phyloP scores from a whole-genome alignment of 2,329 filamentous ascomycete genomes.

The Basipetospora chlamydospora region DNA sequence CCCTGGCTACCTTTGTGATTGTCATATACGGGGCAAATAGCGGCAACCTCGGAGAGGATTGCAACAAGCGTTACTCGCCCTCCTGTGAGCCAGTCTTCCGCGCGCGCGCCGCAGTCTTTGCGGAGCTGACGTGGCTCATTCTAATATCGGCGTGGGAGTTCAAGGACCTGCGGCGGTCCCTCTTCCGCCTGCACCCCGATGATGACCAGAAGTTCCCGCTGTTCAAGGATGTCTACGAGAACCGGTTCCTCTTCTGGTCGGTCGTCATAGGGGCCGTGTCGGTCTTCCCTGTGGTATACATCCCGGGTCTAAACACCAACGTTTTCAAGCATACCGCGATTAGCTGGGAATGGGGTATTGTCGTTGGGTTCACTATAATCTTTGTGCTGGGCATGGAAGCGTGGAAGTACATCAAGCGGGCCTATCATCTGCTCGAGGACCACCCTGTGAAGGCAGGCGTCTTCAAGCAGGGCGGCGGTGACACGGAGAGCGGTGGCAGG shows the following conservation, averaged over 20 bases:
- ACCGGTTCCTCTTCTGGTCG: conserved; percentile 57
- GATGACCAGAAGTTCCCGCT: conserved; percentile 35
- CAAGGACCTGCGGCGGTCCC: conserved; percentile 54
- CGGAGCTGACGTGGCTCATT: conserved; percentile 58
- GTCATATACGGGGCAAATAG: conserved; percentile 41
- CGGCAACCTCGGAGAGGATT: conserved; percentile 42
- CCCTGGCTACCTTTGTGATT: conserved; percentile 51
- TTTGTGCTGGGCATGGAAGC: conserved; percentile 54
- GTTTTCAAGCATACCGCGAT: conserved; percentile 63
- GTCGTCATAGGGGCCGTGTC: conserved; percentile 45
- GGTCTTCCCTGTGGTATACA: conserved; percentile 56
- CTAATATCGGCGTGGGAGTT: conserved; percentile 68
- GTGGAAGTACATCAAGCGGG: conserved; percentile 58
- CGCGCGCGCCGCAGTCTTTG: conserved; percentile 59
- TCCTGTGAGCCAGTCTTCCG: conserved; percentile 48
- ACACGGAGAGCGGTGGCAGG: conserved; percentile 28
- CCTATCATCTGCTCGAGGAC: conserved; percentile 35
- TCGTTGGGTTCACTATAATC: conserved; percentile 46
- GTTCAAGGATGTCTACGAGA: conserved; percentile 50
- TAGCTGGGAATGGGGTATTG: conserved; percentile 61
- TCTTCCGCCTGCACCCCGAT: conserved; percentile 51
- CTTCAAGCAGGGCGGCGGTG: conserved; percentile 34
- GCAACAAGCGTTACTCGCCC: conserved; percentile 45
- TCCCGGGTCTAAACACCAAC: conserved; percentile 52
- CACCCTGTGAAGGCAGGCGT: conserved; percentile 31